Evolutionary conservation across 805 yeast genomes (phyloP).

Genomic region (Candida peoriensis): DNA sequence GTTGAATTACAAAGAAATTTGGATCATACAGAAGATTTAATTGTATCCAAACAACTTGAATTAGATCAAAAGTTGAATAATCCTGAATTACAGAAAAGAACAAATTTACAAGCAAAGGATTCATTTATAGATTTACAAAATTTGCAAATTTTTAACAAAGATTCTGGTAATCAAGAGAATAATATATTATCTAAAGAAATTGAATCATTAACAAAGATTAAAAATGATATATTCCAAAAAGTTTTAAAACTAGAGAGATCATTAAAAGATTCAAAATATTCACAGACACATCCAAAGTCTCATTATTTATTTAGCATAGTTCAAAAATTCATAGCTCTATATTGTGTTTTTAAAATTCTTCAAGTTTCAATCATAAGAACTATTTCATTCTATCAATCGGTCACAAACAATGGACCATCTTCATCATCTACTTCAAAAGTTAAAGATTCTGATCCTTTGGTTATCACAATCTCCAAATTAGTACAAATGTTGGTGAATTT

Average conservation of each 20-base stretch:
- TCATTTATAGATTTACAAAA: constrained; percentile 19
- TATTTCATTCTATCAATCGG: constrained; percentile 19
- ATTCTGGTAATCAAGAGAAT: constrained; percentile 3
- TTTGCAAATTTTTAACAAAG: constrained; percentile 7
- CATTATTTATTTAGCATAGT: constrained; percentile 2
- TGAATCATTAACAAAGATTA: constrained; percentile 16
- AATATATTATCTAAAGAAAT: constrained; percentile 15
- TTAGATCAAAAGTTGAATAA: constrained; percentile 1
- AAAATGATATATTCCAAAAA: constrained; percentile 20
- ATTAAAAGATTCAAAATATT: background rate
- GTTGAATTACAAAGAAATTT: constrained; percentile 13
- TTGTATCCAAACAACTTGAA: constrained; percentile 14
- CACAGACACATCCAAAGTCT: background rate
- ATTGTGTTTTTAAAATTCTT: constrained; percentile 31
- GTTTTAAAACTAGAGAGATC: constrained; percentile 13
- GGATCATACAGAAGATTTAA: constrained; percentile 17
- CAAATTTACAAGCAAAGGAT: constrained; percentile 15
- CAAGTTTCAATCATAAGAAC: constrained; percentile 26
- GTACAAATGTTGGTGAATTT: constrained; percentile 28
- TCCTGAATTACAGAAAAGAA: constrained; percentile 12
- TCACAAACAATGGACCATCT: constrained; percentile 5
- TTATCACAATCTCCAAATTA: constrained; percentile 31
- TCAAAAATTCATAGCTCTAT: constrained; percentile 23
- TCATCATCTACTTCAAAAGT: constrained; percentile 3
- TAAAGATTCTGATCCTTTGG: constrained; percentile 32